Percentiles rank a stretch among this genome's conserved stretches.
These are phyloP conservation scores for Trichophyton benhamiae DNA, from an alignment of 2,329 filamentous ascomycete genomes.

Conservation along the genomic window DNA sequence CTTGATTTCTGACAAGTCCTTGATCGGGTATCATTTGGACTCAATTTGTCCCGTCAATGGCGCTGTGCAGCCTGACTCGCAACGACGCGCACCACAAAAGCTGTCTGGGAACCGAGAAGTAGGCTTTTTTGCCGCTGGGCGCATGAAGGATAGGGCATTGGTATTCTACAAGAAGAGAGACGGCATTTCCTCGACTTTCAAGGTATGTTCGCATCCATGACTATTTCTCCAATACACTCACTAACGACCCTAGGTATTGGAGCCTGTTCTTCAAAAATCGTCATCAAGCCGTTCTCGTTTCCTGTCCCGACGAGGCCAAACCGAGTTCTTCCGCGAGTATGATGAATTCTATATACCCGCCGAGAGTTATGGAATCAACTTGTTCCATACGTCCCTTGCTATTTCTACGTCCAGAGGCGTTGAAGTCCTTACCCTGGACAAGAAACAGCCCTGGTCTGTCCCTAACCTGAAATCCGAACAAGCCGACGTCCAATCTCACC, in stretches of 20 bases:
- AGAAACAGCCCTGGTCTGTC: conserved; percentile 89
- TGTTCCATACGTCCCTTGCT: conserved; percentile 89
- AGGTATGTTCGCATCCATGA: conserved; percentile 25
- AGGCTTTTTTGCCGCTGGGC: conserved; percentile 87
- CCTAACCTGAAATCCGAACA: conserved; percentile 61
- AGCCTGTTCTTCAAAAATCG: conserved; percentile 88
- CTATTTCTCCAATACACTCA: background rate
- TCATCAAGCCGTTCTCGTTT: conserved; percentile 67
- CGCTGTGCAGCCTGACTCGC: conserved; percentile 50
- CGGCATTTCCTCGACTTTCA: conserved; percentile 84
- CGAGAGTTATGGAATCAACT: conserved; percentile 87
- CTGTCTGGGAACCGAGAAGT: conserved; percentile 80
- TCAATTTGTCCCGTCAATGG: conserved; percentile 52
- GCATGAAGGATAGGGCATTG: conserved; percentile 91
- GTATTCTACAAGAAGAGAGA: conserved; percentile 97
- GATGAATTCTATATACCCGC: conserved; percentile 97
- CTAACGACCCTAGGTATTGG: conserved; percentile 55
- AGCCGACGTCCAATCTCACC: conserved; percentile 46
- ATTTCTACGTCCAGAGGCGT: conserved; percentile 86
- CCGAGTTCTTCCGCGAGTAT: conserved; percentile 94
- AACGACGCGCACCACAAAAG: conserved; percentile 78
- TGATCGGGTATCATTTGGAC: conserved; percentile 90
- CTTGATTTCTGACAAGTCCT: conserved; percentile 76
- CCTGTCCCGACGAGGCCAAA: conserved; percentile 54
- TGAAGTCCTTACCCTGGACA: conserved; percentile 91